Conservation (phyloP, 345 rosid species). For the Theobroma cacao region DNA sequence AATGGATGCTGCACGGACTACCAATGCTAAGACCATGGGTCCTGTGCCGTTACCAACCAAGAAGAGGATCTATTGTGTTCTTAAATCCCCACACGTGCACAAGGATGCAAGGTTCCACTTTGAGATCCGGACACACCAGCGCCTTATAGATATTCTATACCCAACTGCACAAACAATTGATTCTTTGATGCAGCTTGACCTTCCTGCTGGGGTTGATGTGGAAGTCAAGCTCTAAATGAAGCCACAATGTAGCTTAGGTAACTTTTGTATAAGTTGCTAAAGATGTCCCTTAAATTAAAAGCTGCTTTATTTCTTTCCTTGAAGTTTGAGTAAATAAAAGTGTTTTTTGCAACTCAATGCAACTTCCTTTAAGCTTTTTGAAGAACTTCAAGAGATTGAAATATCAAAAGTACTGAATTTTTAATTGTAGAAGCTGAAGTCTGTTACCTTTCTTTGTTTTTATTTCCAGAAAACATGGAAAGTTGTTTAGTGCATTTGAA, state of each 20-base stretch:
- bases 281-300: not conserved
- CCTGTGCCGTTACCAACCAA: slow-evolving; percentile 95
- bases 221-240: slow-evolving; percentile 90
- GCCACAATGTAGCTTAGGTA: slow-evolving; percentile 15
- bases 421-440: not conserved
- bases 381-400: not conserved
- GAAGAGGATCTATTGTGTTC: slow-evolving; percentile 87
- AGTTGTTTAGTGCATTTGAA: not conserved
- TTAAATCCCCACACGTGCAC: slow-evolving; percentile 97
- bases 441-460: not conserved
- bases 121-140: slow-evolving; percentile 92
- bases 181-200: slow-evolving; percentile 97
- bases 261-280: slow-evolving; percentile 3
- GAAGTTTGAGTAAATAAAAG: not conserved
- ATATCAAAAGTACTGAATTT: not conserved
- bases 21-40: slow-evolving; percentile 93
- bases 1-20: slow-evolving; percentile 79
- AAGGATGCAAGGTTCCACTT: slow-evolving; percentile 98
- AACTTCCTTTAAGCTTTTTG: not conserved
- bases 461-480: not conserved
- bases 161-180: slow-evolving; percentile 98
- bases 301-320: not conserved
- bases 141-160: slow-evolving; percentile 85
- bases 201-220: slow-evolving; percentile 95
- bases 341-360: not conserved